Base-by-base conservation (phyloP, 331 rosid genomes). In the Pyracantha coccinea region DNA sequence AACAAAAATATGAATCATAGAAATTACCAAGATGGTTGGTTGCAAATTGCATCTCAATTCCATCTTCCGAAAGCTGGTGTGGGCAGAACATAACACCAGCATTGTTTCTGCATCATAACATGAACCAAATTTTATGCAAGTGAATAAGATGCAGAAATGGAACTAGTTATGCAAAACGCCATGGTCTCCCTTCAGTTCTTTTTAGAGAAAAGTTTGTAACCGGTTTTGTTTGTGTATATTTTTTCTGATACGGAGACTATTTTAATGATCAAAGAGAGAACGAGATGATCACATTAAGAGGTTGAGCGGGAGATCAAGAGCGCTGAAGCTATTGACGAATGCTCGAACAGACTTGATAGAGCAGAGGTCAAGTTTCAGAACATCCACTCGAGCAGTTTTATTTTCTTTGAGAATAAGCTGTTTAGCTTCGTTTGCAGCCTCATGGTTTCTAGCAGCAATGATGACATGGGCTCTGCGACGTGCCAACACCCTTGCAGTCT, bases 281-380 rank as follows among this genome's bases (percentile, higher is more conserved):
- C 54, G 47, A 44, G 32, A 58, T 47, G 50, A 19, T 47, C 73
- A 91, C 99, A 94, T 94, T 70, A 94, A 75, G 65, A 94, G 82
- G 83, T 94, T 92, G 78, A 92, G 97, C 45, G 98, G 98, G 64
- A 91, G 97, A 77, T 81, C 68, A 75, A 91, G 97, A 67, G 93
- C 89, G 4, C 75, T 12, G 78, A 94, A 94, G 71, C 74, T 80
- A n/a, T 85, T 81, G 7, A 76, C 91, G 75, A 91, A 94, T 55
- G 87, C 67, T 78, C 35, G 79, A 13, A 92, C 72, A 67, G 98
- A 94, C 3, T 72, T 86, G 58, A 87, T 53, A 0, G 98, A 91
- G 79, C 85, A 83, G 15, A 94, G 87, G 45, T 94, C 97, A 23
- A 94, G 97, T 73, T 76, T 77, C 5, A 91, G 85, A 54, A 94